phyloP scores from a whole-genome alignment of 2,329 filamentous ascomycete species.

The Fragosphaeria purpurea region DNA sequence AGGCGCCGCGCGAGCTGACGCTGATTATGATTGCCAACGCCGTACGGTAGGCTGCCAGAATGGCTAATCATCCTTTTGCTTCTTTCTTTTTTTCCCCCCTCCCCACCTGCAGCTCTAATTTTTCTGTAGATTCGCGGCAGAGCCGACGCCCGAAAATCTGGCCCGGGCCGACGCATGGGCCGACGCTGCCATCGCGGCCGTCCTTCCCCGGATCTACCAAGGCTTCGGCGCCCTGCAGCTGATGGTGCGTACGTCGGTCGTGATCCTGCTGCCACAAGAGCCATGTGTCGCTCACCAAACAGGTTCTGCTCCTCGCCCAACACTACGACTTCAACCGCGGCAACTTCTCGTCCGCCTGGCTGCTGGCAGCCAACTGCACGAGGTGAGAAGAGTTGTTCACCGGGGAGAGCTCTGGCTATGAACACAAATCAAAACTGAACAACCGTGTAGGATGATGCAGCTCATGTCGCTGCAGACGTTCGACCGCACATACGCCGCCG shows the following conservation, averaged over 20 bases:
- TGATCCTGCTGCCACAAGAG: background rate
- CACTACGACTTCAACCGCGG: constrained; percentile 10
- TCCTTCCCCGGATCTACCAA: constrained; percentile 3
- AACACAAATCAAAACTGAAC: no score
- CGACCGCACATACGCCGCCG: constrained; percentile 5
- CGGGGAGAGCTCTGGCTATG: no score
- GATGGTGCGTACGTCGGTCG: background rate
- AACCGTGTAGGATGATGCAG: constrained; percentile 1
- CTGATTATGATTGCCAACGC: background rate
- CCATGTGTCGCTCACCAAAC: background rate
- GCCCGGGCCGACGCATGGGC: constrained; percentile 4
- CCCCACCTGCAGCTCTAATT: no score
- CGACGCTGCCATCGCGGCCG: constrained; percentile 2
- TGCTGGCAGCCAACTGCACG: constrained; percentile 9
- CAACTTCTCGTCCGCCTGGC: constrained; percentile 9
- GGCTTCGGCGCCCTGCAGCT: background rate
- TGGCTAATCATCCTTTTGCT: no score
- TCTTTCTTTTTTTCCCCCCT: no score
- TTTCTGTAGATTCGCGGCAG: background rate
- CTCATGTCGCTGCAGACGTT: constrained; percentile 11
- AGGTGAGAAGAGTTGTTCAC: constrained; percentile 1
- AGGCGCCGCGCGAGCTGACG: background rate
- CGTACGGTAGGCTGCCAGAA: background rate
- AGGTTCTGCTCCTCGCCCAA: constrained; percentile 6
- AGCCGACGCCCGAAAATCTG: background rate